phyloP scores from a whole-genome alignment of 2,329 filamentous ascomycete species.

The Fulvia fulva region DNA sequence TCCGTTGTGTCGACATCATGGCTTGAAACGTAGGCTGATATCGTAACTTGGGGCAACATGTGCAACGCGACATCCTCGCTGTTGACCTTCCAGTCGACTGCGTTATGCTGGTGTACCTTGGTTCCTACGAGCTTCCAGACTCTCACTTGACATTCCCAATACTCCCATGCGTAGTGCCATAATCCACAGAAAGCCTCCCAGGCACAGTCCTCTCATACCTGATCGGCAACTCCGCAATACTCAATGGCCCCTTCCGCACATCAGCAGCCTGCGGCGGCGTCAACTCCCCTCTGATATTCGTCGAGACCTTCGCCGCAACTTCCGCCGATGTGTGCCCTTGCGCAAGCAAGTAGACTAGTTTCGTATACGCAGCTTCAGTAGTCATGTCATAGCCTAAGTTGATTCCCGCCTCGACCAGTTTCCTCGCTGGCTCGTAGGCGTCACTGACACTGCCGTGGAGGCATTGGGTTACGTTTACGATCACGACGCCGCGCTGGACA shows the following conservation, averaged over 20 bases:
- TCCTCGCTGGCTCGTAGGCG: constrained; percentile 48
- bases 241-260: constrained; percentile 11
- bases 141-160: neutral
- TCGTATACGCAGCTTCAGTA: constrained; percentile 84
- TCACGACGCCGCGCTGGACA: constrained; percentile 73
- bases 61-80: no score
- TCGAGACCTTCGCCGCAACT: constrained; percentile 67
- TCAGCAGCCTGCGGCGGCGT: constrained; percentile 43
- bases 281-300: constrained; percentile 77
- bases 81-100: no score
- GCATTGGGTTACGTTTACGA: constrained; percentile 92
- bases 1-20: no score
- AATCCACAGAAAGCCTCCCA: constrained; percentile 5
- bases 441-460: constrained; percentile 35
- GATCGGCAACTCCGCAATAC: constrained; percentile 23
- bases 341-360: constrained; percentile 80
- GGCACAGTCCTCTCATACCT: constrained; percentile 24
- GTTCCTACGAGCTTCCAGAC: no score
- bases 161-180: neutral
- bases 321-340: constrained; percentile 46
- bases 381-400: constrained; percentile 88
- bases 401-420: constrained; percentile 76
- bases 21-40: no score
- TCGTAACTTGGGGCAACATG: no score
- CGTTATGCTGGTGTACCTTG: no score